Base-by-base conservation (phyloP, 805 yeast genomes). In the Teunomyces panamensis region DNA sequence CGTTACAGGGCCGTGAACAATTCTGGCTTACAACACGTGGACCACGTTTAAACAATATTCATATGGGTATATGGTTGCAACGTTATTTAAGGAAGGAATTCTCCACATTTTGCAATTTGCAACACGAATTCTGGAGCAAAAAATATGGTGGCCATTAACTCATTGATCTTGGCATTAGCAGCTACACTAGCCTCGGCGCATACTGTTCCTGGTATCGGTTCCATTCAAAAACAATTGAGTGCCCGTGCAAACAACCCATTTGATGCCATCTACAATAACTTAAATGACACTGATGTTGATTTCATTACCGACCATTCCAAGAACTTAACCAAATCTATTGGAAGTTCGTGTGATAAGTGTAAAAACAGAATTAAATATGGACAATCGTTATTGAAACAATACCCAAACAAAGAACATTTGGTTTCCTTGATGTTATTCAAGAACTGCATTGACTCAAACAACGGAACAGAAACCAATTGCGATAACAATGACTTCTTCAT, bases 401-500 rank as follows among this genome's bases (percentile, higher is more conserved):
- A 62, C 28, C 73, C 74, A 3, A 63, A 63, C 5, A 59, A 68
- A 42, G 58, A 61, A 29, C 73, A 70, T 54, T 62, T 71, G 54
- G 56, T 70, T 42, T 59, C 68, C 32, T 61, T 71, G 43, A 53
- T 69, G 36, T 55, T 71, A 28, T 71, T 65, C 57, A 62, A 68
- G 51, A 58, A 69, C 53, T 71, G 75, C 53, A 47, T 69, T 42
- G 48, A 45, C 7, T 34, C 49, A 28, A 63, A 71, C 51, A 62
- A 67, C 24, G 53, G 60, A 14, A 52, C 56, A 20, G 69, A 68
- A 43, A 43, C 57, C 26, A 63, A 58, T 33, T 71, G 76, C 55
- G 64, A 67, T 47, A 61, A 65, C 30, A 54, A 56, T 32, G 74
- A 71, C 49, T 71, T 71, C 49, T 71, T 71, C 51, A 51, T 71